Percentiles rank a stretch among this genome's conserved stretches.
Conservation (phyloP, 202 grass and related monocot genomes). For the Musa balbisiana region DNA sequence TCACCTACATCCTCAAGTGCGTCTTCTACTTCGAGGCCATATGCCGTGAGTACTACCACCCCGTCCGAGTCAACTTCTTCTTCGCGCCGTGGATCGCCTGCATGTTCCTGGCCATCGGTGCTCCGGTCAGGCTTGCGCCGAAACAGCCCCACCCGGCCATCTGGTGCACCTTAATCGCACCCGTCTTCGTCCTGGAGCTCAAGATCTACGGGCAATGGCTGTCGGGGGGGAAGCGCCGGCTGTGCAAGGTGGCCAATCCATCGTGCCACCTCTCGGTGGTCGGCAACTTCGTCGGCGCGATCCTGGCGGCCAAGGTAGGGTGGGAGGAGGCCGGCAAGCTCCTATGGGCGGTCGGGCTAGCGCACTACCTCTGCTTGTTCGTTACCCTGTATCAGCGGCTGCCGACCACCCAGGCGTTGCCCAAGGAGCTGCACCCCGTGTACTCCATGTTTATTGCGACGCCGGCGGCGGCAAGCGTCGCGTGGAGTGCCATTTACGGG, state of each 20-base stretch:
- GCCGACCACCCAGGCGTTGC: slow-evolving; percentile 77
- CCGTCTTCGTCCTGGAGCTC: slow-evolving; percentile 78
- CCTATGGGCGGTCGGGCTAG: slow-evolving; percentile 76
- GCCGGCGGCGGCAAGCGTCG: slow-evolving; percentile 88
- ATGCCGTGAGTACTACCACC: slow-evolving; percentile 93
- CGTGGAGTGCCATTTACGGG: slow-evolving; percentile 77
- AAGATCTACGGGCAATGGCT: slow-evolving; percentile 98
- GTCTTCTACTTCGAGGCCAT: slow-evolving; percentile 98
- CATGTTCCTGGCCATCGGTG: slow-evolving; percentile 91
- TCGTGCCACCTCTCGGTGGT: slow-evolving; percentile 90
- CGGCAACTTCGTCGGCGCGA: slow-evolving; percentile 95
- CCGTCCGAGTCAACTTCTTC: slow-evolving; percentile 91
- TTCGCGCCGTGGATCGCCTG: slow-evolving; percentile 81
- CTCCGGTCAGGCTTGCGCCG: slow-evolving; percentile 40
- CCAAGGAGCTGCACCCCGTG: slow-evolving; percentile 91
- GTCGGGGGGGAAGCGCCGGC: slow-evolving; percentile 76
- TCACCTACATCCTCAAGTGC: slow-evolving; percentile 87
- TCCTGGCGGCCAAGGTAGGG: slow-evolving; percentile 77
- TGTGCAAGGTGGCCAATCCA: slow-evolving; percentile 97
- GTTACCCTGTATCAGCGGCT: slow-evolving; percentile 88
- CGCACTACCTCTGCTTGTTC: slow-evolving; percentile 90
- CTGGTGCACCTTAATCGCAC: slow-evolving; percentile 58
- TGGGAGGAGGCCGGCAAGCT: slow-evolving; percentile 83
- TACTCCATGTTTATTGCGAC: slow-evolving; percentile 99
- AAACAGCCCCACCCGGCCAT: slow-evolving; percentile 49